Evolutionary conservation across 176 grass and related monocot genomes (phyloP).

Genomic region (Juncus effusus): DNA sequence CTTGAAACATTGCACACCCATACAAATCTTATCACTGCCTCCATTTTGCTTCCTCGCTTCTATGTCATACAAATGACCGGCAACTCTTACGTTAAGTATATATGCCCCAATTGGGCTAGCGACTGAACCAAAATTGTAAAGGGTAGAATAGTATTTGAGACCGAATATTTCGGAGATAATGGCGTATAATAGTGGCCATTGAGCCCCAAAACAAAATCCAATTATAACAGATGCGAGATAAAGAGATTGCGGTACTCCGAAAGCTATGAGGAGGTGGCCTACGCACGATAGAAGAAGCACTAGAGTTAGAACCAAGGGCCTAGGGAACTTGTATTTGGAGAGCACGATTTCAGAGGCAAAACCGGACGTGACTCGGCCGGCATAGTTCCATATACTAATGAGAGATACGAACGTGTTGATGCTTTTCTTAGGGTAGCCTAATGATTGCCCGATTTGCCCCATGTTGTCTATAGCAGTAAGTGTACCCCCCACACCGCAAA

Average conservation of each 20-base stretch:
- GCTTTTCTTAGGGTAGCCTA: constrained; percentile 61
- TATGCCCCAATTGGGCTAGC: constrained; percentile 74
- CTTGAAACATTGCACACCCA: constrained; percentile 57
- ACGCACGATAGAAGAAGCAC: constrained; percentile 75
- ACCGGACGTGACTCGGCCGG: constrained; percentile 61
- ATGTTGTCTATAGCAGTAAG: constrained; percentile 95
- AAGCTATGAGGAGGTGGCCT: constrained; percentile 59
- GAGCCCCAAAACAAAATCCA: constrained; percentile 90
- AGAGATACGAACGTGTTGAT: constrained; percentile 81
- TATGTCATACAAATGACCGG: constrained; percentile 56
- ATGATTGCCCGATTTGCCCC: constrained; percentile 82
- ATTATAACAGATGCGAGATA: constrained; percentile 65
- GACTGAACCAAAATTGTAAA: constrained; percentile 76
- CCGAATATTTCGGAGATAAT: constrained; percentile 96
- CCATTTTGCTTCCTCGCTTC: constrained; percentile 37
- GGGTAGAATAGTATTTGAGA: constrained; percentile 88
- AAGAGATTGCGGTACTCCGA: constrained; percentile 50
- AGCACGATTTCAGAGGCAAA: constrained; percentile 71
- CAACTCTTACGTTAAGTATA: constrained; percentile 51
- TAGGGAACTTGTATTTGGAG: constrained; percentile 48
- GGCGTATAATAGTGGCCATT: constrained; percentile 81
- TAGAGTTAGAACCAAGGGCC: constrained; percentile 48
- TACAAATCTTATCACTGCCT: constrained; percentile 27
- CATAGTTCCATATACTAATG: constrained; percentile 96
- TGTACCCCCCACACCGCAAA: constrained; percentile 77